Evolutionary conservation across 2,329 filamentous ascomycete species (phyloP), one percentile per base, ranked within the genome.

Genomic region (Chaetomiaceae sp.): DNA sequence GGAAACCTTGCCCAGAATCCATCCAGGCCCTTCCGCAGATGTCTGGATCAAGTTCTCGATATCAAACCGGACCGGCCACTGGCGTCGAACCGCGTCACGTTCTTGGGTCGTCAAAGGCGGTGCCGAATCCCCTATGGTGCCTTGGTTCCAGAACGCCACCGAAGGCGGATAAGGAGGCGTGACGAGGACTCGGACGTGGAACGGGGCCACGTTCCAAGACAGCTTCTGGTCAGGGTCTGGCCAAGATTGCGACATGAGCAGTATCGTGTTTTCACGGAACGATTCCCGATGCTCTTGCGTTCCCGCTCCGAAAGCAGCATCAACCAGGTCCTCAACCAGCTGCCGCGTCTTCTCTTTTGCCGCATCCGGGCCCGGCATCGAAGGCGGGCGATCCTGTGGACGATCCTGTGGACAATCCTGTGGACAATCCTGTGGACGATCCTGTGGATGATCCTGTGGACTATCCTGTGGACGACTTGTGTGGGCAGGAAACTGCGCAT

Each of bases 1-100:
- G 23, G n/a, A 4, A 8, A 17, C 11, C 9, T 12, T 19, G 9
- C 23, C 25, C 1, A 17, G n/a, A 11, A 53, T 47, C 50, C 50
- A 53, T 19, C 50, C 50, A 12, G 36, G 23, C n/a, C n/a, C 5
- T 42, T 14, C 27, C 43, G 31, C 11, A 36, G n/a, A 3, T 22
- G 17, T 27, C n/a, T 25, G 22, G 1, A 27, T 47, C 22, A 37
- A n/a, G 6, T 15, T 19, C 19, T 47, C 50, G 36, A 42, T 36
- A n/a, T 47, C 50, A 14, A 53, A 47, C 11, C 14, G 22, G 8
- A 42, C 22, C 7, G 22, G 33, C 50, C 50, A 53, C 25, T 53
- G 50, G 15, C 23, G n/a, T 9, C 17, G 14, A 3, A 52, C 15
- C 20, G 31, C 19, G 6, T 31, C 15, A 11, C 27, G 7, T 20